These are phyloP conservation scores for Coleophoma cylindrospora DNA, from an alignment of 2,329 filamentous ascomycete genomes.

Conservation along the genomic window DNA sequence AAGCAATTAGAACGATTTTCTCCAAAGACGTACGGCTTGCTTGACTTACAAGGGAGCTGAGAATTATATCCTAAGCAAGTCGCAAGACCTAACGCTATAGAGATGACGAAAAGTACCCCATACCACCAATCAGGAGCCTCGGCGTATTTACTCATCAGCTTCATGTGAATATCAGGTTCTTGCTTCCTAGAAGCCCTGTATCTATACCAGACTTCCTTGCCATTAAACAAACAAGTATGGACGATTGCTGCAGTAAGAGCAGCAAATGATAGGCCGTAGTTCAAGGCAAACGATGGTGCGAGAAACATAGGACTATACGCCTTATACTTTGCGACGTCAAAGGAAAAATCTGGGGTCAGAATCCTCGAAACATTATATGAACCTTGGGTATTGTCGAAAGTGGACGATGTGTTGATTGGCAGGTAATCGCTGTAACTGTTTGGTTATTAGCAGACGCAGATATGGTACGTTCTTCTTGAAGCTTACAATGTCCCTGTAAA, in stretches of 20 bases:
- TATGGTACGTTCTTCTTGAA: not conserved
- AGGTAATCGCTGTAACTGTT: slow-evolving; percentile 54
- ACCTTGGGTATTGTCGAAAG: slow-evolving; percentile 66
- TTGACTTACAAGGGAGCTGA: slow-evolving; percentile 35
- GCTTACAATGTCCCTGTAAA: slow-evolving; percentile 49
- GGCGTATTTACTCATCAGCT: slow-evolving; percentile 49
- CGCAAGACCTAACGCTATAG: slow-evolving; percentile 35
- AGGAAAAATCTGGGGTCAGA: slow-evolving; percentile 53
- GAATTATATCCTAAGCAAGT: slow-evolving; percentile 58
- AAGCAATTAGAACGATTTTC: not conserved
- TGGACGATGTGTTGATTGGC: slow-evolving; percentile 65
- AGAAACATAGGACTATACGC: slow-evolving; percentile 65
- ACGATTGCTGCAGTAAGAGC: slow-evolving; percentile 64
- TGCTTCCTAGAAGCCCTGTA: slow-evolving; percentile 18
- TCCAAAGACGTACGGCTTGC: no score
- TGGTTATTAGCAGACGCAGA: not conserved
- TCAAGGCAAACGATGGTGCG: slow-evolving; percentile 65
- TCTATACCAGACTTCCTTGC: slow-evolving; percentile 53
- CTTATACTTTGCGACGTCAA: slow-evolving; percentile 60
- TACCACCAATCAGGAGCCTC: slow-evolving; percentile 55
- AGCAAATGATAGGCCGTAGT: slow-evolving; percentile 68
- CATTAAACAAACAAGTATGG: slow-evolving; percentile 61
- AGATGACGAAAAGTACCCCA: slow-evolving; percentile 37
- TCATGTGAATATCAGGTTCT: slow-evolving; percentile 45
- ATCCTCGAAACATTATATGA: slow-evolving; percentile 60